Conservation (phyloP, 805 yeast genomes). For the Cyberlindnera meyerae region DNA sequence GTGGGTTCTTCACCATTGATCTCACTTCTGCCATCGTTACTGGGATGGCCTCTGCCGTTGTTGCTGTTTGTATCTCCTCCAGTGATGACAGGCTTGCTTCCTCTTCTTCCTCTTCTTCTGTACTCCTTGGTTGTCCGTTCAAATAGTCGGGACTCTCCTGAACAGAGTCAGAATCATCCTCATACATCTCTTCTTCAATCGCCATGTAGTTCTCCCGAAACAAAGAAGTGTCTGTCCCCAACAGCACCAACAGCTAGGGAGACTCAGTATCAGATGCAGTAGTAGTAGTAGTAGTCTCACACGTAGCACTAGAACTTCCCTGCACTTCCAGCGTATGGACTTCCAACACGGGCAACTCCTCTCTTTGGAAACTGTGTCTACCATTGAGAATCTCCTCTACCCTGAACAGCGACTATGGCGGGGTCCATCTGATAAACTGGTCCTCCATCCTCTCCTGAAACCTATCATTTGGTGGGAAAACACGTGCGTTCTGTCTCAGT, state of each 20-base stretch:
- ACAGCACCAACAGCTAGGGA: no score
- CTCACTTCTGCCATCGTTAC: slow-evolving; percentile 8
- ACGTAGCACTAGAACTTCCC: no score
- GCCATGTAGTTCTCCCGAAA: no score
- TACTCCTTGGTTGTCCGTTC: background rate
- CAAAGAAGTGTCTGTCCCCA: no score
- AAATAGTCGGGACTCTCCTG: background rate
- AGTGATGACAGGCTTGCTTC: background rate
- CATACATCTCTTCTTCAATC: background rate
- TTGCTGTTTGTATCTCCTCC: background rate
- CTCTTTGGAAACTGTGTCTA: slow-evolving; percentile 30
- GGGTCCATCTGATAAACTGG: slow-evolving; percentile 32
- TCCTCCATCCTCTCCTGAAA: slow-evolving; percentile 32
- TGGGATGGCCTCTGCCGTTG: slow-evolving; percentile 11
- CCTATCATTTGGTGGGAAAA: slow-evolving; percentile 24
- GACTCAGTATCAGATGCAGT: background rate
- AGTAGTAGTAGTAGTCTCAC: no score
- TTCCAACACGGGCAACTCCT: slow-evolving; percentile 15
- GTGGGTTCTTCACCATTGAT: slow-evolving; percentile 8
- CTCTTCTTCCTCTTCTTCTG: background rate
- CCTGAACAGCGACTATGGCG: slow-evolving; percentile 25
- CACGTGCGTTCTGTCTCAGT: slow-evolving; percentile 27
- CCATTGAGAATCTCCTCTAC: slow-evolving; percentile 30
- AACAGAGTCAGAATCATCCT: slow-evolving; percentile 1
- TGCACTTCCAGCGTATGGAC: background rate